Evolutionary conservation across 1,139 yeast species (phyloP).

Genomic region (Magnusiomyces clavatus): DNA sequence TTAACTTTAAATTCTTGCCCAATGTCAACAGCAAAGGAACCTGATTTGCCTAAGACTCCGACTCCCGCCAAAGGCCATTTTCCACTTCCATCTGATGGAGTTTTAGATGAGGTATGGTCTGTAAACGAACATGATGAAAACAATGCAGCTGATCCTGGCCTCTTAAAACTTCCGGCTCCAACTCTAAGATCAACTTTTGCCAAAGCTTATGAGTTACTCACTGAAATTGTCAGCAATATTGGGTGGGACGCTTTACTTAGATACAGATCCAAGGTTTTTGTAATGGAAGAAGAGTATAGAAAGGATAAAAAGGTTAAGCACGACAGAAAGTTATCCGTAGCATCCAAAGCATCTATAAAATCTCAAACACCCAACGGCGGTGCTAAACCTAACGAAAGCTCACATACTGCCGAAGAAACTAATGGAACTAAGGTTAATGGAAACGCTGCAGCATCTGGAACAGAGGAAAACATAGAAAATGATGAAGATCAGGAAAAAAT

Average conservation of each 20-base stretch:
- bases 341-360: neutral
- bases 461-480: slow-evolving; percentile 1
- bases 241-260: slow-evolving; percentile 90
- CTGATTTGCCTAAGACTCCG: slow-evolving; percentile 45
- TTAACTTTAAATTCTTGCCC: slow-evolving; percentile 86
- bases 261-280: slow-evolving; percentile 76
- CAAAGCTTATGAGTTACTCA: slow-evolving; percentile 70
- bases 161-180: slow-evolving; percentile 54
- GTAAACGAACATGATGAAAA: slow-evolving; percentile 39
- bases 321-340: slow-evolving; percentile 7
- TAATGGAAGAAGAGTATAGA: slow-evolving; percentile 86
- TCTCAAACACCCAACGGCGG: slow-evolving; percentile 1
- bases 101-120: slow-evolving; percentile 44
- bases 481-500: slow-evolving; percentile 25
- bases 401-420: neutral
- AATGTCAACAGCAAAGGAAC: slow-evolving; percentile 68
- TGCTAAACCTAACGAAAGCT: neutral
- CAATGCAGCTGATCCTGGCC: slow-evolving; percentile 29
- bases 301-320: slow-evolving; percentile 29
- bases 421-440: neutral
- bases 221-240: slow-evolving; percentile 55
- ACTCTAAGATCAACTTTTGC: slow-evolving; percentile 72
- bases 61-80: slow-evolving; percentile 62
- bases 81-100: slow-evolving; percentile 76
- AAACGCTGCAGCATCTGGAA: neutral